Evolutionary conservation across 164 flowering plant genomes (phyloP).

Genomic region (Berberis thunbergii): DNA sequence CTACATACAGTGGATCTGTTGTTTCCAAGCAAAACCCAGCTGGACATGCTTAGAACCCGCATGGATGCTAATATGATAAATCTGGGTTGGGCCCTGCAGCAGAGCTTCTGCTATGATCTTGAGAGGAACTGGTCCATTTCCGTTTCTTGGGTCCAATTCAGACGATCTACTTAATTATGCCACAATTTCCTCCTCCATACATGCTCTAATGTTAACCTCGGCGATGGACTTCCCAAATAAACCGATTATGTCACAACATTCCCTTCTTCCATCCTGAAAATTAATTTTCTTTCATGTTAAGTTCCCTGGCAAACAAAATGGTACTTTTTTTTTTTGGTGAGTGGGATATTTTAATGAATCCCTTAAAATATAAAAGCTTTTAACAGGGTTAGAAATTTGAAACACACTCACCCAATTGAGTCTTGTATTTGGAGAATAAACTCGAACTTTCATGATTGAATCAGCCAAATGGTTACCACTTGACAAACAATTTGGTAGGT

Average conservation of each 20-base stretch:
- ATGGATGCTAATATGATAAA: constrained; percentile 27
- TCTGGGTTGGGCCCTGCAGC: constrained; percentile 43
- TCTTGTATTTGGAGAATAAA: constrained; percentile 23
- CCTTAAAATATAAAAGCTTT: no score
- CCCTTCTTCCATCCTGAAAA: constrained; percentile 42
- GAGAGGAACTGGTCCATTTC: constrained; percentile 39
- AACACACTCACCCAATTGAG: constrained; percentile 13
- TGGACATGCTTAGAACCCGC: constrained; percentile 23
- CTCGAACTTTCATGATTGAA: constrained; percentile 25
- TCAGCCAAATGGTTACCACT: constrained; percentile 47
- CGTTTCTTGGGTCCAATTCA: constrained; percentile 48
- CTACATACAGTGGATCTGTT: constrained; percentile 38
- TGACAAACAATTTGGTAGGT: constrained; percentile 25
- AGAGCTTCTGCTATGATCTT: constrained; percentile 35
- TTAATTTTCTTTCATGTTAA: no score
- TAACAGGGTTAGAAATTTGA: no score
- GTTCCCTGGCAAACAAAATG: no score
- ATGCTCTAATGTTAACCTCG: constrained; percentile 29
- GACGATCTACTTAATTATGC: constrained; percentile 6
- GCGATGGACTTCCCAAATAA: constrained; percentile 10
- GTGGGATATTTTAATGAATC: no score
- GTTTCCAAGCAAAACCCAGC: constrained; percentile 35
- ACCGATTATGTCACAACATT: constrained; percentile 44
- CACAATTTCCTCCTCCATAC: constrained; percentile 35
- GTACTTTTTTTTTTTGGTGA: no score